These are phyloP conservation scores for Pichia inconspicua DNA, from an alignment of 1,139 yeast species.

Conservation along the genomic window DNA sequence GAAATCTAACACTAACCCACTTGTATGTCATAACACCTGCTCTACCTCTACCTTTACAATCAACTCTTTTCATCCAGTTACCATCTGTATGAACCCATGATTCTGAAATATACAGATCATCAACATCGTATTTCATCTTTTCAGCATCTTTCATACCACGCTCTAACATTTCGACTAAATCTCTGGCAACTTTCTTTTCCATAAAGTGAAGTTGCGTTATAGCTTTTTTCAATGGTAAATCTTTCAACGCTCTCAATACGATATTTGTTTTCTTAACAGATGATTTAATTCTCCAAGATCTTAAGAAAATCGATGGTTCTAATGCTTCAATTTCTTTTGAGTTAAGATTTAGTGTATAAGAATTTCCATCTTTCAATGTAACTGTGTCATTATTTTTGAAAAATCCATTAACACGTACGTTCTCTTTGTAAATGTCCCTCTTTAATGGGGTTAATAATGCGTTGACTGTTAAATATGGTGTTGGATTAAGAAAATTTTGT, in stretches of 20 bases:
- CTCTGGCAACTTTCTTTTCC: conserved; percentile 71
- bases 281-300: conserved; percentile 73
- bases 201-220: conserved; percentile 90
- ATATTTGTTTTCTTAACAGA: conserved; percentile 84
- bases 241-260: conserved; percentile 64
- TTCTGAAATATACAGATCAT: conserved; percentile 64
- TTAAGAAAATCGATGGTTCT: conserved; percentile 76
- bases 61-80: conserved; percentile 59
- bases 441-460: conserved; percentile 65
- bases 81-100: conserved; percentile 95
- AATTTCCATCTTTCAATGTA: conserved; percentile 33
- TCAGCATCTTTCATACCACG: conserved; percentile 67
- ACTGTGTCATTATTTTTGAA: conserved; percentile 59
- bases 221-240: conserved; percentile 66
- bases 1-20: conserved; percentile 72
- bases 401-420: conserved; percentile 62
- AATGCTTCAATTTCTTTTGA: conserved; percentile 63
- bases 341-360: conserved; percentile 50
- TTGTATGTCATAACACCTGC: conserved; percentile 71
- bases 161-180: conserved; percentile 67
- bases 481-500: conserved; percentile 36
- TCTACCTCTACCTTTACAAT: conserved; percentile 87
- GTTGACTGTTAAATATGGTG: conserved; percentile 38
- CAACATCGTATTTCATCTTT: conserved; percentile 48
- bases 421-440: conserved; percentile 51